A percentile compares a stretch with the other conserved stretches of the same genome.
These are phyloP conservation scores for sorghum (Sorghum bicolor) DNA, from an alignment of 176 grass and related monocot genomes.

Conservation along the genomic window Sorghum_bicolor_NCBIv3 NC_012878.2:48293501-48294000, in stretches of 20 bases:
- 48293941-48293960: neutral
- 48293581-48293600: conserved; percentile 13
- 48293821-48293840: neutral
- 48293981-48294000: neutral
- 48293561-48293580: conserved; percentile 89
- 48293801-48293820: neutral
- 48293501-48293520: conserved; percentile 86
- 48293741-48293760: conserved; percentile 14
- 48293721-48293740: neutral
- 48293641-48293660: neutral
- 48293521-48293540: conserved; percentile 97
- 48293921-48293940: neutral
- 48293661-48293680: conserved; percentile 2
- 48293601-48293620: neutral
- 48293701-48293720: neutral
- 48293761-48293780: neutral
- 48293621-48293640: conserved; percentile 2
- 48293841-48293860: neutral
- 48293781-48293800: neutral
- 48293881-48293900: neutral
- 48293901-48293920: no score
- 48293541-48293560: conserved; percentile 94
- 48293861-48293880: neutral
- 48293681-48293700: neutral
- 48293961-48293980: neutral